A percentile compares a stretch with the other conserved stretches of the same genome.
Conservation (phyloP, 805 yeast species). For the Grigorovia transvaalensis region DNA sequence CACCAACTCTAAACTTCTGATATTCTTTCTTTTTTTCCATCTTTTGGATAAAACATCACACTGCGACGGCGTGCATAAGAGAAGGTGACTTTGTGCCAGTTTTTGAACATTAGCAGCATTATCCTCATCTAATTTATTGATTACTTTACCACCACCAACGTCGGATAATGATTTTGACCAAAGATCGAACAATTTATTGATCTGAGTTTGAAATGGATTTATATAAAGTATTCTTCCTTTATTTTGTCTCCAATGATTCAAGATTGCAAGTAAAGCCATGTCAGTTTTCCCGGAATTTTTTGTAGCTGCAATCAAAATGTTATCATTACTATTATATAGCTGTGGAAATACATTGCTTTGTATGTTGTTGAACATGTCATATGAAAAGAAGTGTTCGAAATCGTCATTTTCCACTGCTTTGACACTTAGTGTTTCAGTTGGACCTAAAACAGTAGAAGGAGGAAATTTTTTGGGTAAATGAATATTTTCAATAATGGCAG, state of each 20-base stretch:
- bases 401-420: conserved; percentile 40
- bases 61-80: conserved; percentile 70
- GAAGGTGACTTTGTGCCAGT: conserved; percentile 51
- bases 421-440: conserved; percentile 36
- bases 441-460: conserved; percentile 15
- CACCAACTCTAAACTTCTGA: conserved; percentile 57
- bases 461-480: conserved; percentile 24
- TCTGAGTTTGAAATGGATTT: conserved; percentile 47
- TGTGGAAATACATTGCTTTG: conserved; percentile 64
- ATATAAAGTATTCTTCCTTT: conserved; percentile 65
- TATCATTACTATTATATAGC: conserved; percentile 48
- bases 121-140: conserved; percentile 47
- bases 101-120: conserved; percentile 41
- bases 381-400: conserved; percentile 36
- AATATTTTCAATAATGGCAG: conserved; percentile 35
- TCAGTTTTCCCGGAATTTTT: conserved; percentile 70
- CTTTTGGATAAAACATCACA: conserved; percentile 64
- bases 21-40: conserved; percentile 70
- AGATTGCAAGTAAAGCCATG: conserved; percentile 61
- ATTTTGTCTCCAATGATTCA: conserved; percentile 61
- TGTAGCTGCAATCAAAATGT: conserved; percentile 56
- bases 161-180: conserved; percentile 46
- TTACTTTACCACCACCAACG: conserved; percentile 46
- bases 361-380: conserved; percentile 52
- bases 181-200: conserved; percentile 35